These are phyloP conservation scores for Astragalus membranaceus DNA, from an alignment of 306 rosid species.

Conservation along the genomic window DNA sequence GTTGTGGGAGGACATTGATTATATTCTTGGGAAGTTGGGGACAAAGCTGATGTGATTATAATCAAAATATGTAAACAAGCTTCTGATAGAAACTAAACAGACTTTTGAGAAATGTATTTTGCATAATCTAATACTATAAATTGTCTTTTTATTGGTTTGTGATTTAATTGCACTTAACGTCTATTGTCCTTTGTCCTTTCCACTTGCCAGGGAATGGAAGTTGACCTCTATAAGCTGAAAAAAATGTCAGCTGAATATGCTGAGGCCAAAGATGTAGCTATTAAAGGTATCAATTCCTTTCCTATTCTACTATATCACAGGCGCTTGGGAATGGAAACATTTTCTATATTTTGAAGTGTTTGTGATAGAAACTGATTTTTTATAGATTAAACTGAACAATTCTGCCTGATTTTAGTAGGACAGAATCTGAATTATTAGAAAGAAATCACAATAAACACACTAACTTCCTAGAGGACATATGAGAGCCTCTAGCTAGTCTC, in stretches of 20 bases:
- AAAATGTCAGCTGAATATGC: conserved; percentile 63
- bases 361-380: no score
- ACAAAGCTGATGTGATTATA: no score
- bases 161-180: conserved; percentile 5
- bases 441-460: no score
- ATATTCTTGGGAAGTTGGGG: no score
- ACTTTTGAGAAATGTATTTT: background rate
- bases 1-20: no score
- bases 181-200: conserved; percentile 1
- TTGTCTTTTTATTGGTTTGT: background rate
- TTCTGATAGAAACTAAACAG: conserved; percentile 1
- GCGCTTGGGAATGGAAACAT: background rate
- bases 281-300: conserved; percentile 36
- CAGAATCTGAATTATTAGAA: no score
- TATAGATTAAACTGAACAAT: no score
- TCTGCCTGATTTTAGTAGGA: no score
- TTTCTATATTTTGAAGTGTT: background rate
- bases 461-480: no score
- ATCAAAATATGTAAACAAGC: no score
- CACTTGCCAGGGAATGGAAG: conserved; percentile 52
- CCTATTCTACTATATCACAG: background rate
- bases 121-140: background rate
- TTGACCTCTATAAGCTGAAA: conserved; percentile 44
- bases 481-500: no score
- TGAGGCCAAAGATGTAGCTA: conserved; percentile 57